Evolutionary conservation across 345 rosid genomes (phyloP).

Genomic region (Citrus mangshanensis): DNA sequence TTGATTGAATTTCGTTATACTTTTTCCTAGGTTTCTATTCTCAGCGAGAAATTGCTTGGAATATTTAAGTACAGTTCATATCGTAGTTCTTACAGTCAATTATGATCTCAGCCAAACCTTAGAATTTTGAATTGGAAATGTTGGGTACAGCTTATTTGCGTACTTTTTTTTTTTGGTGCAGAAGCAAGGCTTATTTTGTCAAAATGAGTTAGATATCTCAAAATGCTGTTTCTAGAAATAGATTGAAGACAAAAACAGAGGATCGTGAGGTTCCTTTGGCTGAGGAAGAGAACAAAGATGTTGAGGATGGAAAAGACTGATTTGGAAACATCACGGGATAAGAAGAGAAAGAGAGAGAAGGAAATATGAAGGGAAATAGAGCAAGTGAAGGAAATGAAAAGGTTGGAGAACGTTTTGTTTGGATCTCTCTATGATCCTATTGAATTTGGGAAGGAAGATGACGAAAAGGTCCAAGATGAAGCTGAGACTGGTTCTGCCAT

Average conservation of each 20-base stretch:
- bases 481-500: constrained; percentile 38
- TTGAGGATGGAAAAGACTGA: constrained; percentile 35
- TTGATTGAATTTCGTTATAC: neutral
- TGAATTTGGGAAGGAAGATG: constrained; percentile 54
- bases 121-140: neutral
- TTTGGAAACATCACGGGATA: constrained; percentile 29
- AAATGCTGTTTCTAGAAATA: constrained; percentile 37
- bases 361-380: constrained; percentile 43
- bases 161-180: neutral
- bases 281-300: constrained; percentile 23
- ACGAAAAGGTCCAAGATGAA: constrained; percentile 24
- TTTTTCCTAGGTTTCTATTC: neutral
- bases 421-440: constrained; percentile 79
- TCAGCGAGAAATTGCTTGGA: neutral
- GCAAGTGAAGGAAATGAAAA: constrained; percentile 57
- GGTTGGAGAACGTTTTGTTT: constrained; percentile 64
- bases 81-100: neutral
- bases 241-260: constrained; percentile 30
- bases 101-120: neutral
- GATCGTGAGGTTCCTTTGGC: constrained; percentile 26
- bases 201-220: constrained; percentile 65
- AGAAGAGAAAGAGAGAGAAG: constrained; percentile 63
- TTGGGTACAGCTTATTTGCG: neutral
- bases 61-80: neutral
- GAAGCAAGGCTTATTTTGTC: neutral